Percentiles rank a stretch among this genome's conserved stretches.
Conservation (phyloP, 345 rosid species). For the Microthlaspi erraticum region DNA sequence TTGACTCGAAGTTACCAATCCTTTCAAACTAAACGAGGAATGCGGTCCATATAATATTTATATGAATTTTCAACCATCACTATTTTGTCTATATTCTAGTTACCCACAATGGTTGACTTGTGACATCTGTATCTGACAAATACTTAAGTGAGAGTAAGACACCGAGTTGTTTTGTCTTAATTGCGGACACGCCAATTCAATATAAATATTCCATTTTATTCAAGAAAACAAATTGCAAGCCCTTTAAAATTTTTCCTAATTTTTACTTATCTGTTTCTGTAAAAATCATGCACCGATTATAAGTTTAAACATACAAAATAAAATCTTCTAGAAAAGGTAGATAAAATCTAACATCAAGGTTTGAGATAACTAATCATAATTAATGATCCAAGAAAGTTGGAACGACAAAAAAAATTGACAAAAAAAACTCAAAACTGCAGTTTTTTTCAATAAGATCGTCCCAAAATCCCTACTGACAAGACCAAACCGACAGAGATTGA, state of each 20-base stretch:
- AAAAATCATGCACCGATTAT: neutral
- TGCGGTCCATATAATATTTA: neutral
- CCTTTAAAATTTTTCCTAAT: neutral
- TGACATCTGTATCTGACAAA: constrained; percentile 26
- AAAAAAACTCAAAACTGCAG: neutral
- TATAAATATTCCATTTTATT: neutral
- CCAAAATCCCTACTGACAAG: constrained; percentile 10
- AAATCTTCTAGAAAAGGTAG: neutral
- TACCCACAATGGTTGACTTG: constrained; percentile 30
- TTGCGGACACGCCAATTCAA: constrained; percentile 1
- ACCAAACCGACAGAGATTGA: constrained; percentile 17
- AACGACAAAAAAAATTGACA: neutral
- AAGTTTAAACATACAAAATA: neutral
- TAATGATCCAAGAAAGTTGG: constrained; percentile 32
- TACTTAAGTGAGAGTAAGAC: constrained; percentile 6
- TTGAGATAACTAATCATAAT: neutral
- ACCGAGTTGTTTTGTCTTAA: constrained; percentile 23
- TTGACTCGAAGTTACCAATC: neutral
- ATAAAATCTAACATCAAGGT: constrained; percentile 13
- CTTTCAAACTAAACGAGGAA: constrained; percentile 8
- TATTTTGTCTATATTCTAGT: constrained; percentile 30
- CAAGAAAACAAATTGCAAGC: neutral
- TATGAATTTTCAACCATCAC: constrained; percentile 20
- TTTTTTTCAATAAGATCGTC: no score
- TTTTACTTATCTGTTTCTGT: neutral